Evolutionary conservation across 257 asterid species (phyloP).

Genomic region (Nicotiana undulata): DNA sequence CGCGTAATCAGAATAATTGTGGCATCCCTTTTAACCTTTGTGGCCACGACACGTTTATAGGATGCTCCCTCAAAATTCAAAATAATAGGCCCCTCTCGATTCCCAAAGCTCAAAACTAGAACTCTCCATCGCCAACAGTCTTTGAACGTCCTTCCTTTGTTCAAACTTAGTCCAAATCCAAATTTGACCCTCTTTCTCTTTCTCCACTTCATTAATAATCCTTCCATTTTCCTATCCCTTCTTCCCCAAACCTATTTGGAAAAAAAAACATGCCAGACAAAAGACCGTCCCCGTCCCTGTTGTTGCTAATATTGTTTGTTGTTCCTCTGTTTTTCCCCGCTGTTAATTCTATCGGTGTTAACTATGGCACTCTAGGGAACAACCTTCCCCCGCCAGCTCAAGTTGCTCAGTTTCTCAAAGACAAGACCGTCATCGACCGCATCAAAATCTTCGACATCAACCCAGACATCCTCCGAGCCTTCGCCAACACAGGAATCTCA

Average conservation of each 20-base stretch:
- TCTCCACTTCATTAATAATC: background rate
- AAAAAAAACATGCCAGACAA: too few species aligned
- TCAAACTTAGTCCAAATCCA: background rate
- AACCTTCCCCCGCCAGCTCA: constrained; percentile 75
- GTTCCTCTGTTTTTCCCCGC: constrained; percentile 5
- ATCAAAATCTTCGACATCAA: constrained; percentile 76
- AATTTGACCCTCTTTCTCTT: background rate
- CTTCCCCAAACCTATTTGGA: background rate
- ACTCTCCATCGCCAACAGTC: background rate
- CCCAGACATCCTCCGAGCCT: constrained; percentile 77
- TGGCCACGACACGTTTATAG: background rate
- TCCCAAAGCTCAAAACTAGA: background rate
- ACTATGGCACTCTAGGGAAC: constrained; percentile 84
- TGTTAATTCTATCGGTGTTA: constrained; percentile 61
- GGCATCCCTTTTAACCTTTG: background rate
- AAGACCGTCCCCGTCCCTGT: too few species aligned
- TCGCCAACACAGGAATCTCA: constrained; percentile 62
- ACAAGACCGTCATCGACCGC: constrained; percentile 62
- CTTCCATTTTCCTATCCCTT: background rate
- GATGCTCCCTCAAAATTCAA: background rate
- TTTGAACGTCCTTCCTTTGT: background rate
- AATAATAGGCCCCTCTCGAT: background rate
- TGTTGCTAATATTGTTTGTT: background rate
- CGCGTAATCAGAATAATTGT: background rate
- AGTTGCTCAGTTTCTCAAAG: constrained; percentile 68